Base-by-base conservation (phyloP, 257 asterid species). In the Plantago ovata region DNA sequence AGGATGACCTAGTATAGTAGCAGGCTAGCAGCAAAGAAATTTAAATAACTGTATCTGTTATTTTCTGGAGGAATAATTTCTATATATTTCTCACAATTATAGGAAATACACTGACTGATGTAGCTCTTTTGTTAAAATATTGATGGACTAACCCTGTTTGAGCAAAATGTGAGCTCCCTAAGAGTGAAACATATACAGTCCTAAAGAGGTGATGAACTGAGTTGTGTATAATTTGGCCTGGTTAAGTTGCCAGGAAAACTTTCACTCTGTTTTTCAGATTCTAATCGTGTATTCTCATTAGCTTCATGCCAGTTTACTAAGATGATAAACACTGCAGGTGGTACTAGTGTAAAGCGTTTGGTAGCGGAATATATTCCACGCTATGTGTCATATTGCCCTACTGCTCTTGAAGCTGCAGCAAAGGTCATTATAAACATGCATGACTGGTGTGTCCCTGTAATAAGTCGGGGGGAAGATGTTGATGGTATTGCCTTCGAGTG, bases 371-470 rank as follows among this genome's bases (percentile, higher is more conserved):
- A 70, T 64, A 66, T 91, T 61, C 89, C 96, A 9, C 81, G 91
- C 47, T 91, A 75, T 81, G 92, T 94, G 52, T 58, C 89, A 60
- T 78, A 72, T 78, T 91, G 82, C 66, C 92, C 89, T 33, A 59
- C 76, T 69, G 89, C 98, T 47, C 94, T 91, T 74, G 98, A 83
- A 72, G 81, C 89, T 65, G 95, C 98, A 12, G 76, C 64, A 44
- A 81, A 80, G 56, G 87, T 77, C 63, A 72, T 84, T 61, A 74
- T 77, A 64, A 69, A 72, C 70, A 75, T 91, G 71, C 84, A 83
- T 66, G 79, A 83, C 38, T 67, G 81, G 81, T 80, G 85, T 65
- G 67, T 79, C 67, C 51, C 75, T 15, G 56, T 67, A 72, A 71
- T 81, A 66, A 77, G 64, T 64, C 73, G 66, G 57, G 95, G 83